phyloP scores from a whole-genome alignment of 1,284 basidiomycete species.

The Cyathus olla region DNA sequence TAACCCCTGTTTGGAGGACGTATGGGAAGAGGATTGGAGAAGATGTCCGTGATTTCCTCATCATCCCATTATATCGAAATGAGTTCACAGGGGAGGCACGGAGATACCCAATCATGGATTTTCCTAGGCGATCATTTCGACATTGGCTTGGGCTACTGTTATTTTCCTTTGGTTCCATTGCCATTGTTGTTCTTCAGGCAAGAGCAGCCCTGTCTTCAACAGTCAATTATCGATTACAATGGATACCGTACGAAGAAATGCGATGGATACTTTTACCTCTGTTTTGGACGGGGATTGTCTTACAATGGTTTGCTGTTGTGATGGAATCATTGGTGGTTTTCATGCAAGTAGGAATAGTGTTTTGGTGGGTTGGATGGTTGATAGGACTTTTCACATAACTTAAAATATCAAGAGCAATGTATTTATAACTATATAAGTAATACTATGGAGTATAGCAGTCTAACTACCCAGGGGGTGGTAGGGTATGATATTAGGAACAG shows the following conservation, averaged over 20 bases:
- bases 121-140: constrained; percentile 71
- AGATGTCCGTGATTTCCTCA: constrained; percentile 81
- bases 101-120: constrained; percentile 64
- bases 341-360: constrained; percentile 63
- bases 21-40: constrained; percentile 82
- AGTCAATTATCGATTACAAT: constrained; percentile 60
- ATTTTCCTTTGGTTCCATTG: constrained; percentile 58
- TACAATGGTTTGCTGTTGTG: constrained; percentile 72
- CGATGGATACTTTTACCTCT: constrained; percentile 71
- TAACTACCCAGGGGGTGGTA: too few species aligned
- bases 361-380: constrained; percentile 81
- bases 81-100: constrained; percentile 83
- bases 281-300: constrained; percentile 66
- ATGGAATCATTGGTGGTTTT: constrained; percentile 65
- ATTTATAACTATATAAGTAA: constrained; percentile 7
- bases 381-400: constrained; percentile 55
- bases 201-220: constrained; percentile 64
- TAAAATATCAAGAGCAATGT: constrained; percentile 1
- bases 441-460: too few species aligned
- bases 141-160: constrained; percentile 74
- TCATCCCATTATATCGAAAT: constrained; percentile 83
- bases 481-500: too few species aligned
- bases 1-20: constrained; percentile 81
- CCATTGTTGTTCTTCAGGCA: constrained; percentile 61
- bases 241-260: constrained; percentile 66